phyloP scores from a whole-genome alignment of 2,329 filamentous ascomycete genomes.

The Geosmithia flava region DNA sequence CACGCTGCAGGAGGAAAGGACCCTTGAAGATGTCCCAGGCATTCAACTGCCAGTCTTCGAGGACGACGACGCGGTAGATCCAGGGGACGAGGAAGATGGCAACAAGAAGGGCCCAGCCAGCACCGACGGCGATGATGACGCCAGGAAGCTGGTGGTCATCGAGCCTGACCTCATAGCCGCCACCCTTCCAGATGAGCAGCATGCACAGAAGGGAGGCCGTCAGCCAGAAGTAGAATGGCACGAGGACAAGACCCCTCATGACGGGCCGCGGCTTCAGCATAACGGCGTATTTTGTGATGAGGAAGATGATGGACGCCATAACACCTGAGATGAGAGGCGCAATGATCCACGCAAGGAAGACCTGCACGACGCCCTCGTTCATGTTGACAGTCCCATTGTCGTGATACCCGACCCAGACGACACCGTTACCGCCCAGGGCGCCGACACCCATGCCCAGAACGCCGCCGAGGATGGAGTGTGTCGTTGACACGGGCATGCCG shows the following conservation, averaged over 20 bases:
- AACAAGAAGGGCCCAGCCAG: conserved; percentile 34
- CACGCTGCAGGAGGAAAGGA: conserved; percentile 35
- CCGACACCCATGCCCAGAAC: conserved; percentile 48
- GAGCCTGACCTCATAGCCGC: conserved; percentile 31
- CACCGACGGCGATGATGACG: conserved; percentile 40
- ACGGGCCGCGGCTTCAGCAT: conserved; percentile 40
- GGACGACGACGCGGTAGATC: conserved; percentile 43
- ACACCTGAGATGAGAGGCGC: conserved; percentile 40
- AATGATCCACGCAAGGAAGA: conserved; percentile 49
- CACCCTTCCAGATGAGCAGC: conserved; percentile 47
- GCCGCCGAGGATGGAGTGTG: conserved; percentile 47
- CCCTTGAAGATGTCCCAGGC: conserved; percentile 40
- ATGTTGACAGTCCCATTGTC: conserved; percentile 16
- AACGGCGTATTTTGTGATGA: conserved; percentile 42
- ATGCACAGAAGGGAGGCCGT: conserved; percentile 43
- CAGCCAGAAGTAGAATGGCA: conserved; percentile 45
- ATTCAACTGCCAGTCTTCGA: conserved; percentile 48
- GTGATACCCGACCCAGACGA: conserved; percentile 39
- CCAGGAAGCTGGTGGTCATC: conserved; percentile 34
- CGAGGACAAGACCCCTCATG: conserved; percentile 35
- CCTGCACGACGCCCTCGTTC: conserved; percentile 10
- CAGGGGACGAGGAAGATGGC: conserved; percentile 44
- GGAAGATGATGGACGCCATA: conserved; percentile 43
- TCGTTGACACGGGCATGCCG: conserved; percentile 48
- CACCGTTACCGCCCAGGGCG: conserved; percentile 32